A percentile compares a stretch with the other conserved stretches of the same genome.
phyloP scores from a whole-genome alignment of 208 protist genomes.

The Crithidia expoeki region DNA sequence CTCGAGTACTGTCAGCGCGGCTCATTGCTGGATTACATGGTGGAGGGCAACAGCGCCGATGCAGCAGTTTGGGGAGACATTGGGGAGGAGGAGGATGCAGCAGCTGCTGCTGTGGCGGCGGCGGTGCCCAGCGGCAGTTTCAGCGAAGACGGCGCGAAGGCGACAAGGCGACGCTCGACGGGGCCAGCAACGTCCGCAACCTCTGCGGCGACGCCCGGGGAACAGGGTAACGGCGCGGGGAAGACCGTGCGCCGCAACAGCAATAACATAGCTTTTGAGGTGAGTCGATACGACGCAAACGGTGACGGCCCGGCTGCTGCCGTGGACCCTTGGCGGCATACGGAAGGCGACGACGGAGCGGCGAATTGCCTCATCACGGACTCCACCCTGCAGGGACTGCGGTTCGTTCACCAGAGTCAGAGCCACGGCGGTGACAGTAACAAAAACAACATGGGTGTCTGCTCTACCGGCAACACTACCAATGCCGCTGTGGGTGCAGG shows the following conservation, averaged over 20 bases:
- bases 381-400: slow-evolving; percentile 10
- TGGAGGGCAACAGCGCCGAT: slow-evolving; percentile 41
- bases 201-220: no score
- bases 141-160: not conserved
- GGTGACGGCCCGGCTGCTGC: slow-evolving; percentile 5
- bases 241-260: no score
- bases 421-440: not conserved
- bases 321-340: slow-evolving; percentile 17
- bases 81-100: not conserved
- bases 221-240: no score
- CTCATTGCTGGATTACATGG: slow-evolving; percentile 82
- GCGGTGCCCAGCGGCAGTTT: not conserved
- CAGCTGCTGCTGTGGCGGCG: not conserved
- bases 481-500: not conserved
- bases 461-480: not conserved
- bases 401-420: not conserved
- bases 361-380: slow-evolving; percentile 24
- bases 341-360: slow-evolving; percentile 7
- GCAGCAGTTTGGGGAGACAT: slow-evolving; percentile 29
- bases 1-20: slow-evolving; percentile 90
- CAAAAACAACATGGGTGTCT: no score
- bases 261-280: no score
- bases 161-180: not conserved
- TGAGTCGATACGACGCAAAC: not conserved
- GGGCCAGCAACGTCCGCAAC: no score